Percentiles rank a stretch among this genome's conserved stretches.
Evolutionary conservation across 495 filamentous ascomycete genomes (phyloP).

Genomic region (Aspergillus olivimuriae): DNA sequence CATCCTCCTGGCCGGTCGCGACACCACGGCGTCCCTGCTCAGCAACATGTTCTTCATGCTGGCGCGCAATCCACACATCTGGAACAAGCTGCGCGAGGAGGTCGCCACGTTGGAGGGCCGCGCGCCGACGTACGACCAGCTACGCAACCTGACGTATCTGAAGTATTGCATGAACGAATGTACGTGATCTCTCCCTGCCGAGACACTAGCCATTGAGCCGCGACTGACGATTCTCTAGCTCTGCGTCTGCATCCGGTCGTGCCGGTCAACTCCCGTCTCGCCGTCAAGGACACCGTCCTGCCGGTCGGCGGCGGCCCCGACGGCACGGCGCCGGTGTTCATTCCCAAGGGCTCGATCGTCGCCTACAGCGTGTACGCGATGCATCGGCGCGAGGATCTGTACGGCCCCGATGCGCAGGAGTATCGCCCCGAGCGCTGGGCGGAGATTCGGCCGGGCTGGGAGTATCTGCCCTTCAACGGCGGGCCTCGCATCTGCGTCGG

Average conservation of each 20-base stretch:
- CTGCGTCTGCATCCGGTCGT: conserved; percentile 48
- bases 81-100: conserved; percentile 34
- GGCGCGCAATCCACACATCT: conserved; percentile 35
- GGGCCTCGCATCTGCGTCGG: conserved; percentile 54
- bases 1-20: conserved; percentile 27
- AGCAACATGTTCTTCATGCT: conserved; percentile 49
- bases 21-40: conserved; percentile 46
- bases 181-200: conserved; percentile 7
- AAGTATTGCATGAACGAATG: conserved; percentile 39
- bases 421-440: conserved; percentile 28
- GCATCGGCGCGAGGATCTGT: conserved; percentile 30
- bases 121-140: conserved; percentile 24
- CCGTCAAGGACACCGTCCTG: conserved; percentile 42
- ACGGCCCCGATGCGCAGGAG: conserved; percentile 30
- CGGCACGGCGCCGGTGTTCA: conserved; percentile 39
- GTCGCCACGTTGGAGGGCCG: conserved; percentile 33
- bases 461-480: conserved; percentile 58
- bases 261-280: conserved; percentile 40
- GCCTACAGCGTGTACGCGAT: conserved; percentile 19
- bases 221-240: conserved; percentile 6
- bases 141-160: conserved; percentile 31
- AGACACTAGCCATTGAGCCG: too few relatives aligned
- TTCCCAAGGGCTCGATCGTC: conserved; percentile 29
- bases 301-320: conserved; percentile 45
- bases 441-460: conserved; percentile 39